Base-by-base conservation (phyloP, 2,329 filamentous ascomycete genomes). In the Sclerotiophoma versabilis region DNA sequence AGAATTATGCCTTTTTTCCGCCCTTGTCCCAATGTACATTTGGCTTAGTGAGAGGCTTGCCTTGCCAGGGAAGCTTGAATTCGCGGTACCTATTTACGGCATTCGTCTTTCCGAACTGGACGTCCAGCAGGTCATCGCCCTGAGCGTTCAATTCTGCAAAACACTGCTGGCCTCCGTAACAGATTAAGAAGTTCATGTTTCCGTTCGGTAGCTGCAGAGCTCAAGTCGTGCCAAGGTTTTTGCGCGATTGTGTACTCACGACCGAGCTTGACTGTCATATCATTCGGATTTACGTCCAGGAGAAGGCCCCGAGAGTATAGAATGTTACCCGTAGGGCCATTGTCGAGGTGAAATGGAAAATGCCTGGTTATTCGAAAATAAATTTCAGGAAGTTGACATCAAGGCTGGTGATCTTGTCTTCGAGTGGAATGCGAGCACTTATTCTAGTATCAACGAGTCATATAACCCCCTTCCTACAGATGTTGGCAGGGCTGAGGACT, bases 81-180 rank as follows among this genome's bases (percentile, higher is more conserved):
- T 67, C 69, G 20, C 75, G 75, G 51, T 78, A 78, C 8, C 60
- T 68, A 37, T 75, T 74, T 9, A 75, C 70, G 8, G 67, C 37
- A 19, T 72, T 42, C 63, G 39, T 59, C 27, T 57, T 66, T n/a
- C 72, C 76, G 41, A 79, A 75, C 45, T 80, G 77, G 1, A 74
- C 69, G 37, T 78, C 75, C 49, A 77, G 76, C 2, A 81, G 62
- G 14, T 77, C 57, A 6, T 71, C 65, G 26, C 78, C 78, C 19
- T 76, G 64, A 11, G 63, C 41, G 0, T 70, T 60, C 58, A 74
- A 81, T 60, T 85, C 82, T 10, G 77, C 80, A 52, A 77, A 81
- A 2, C 77, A 43, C 2, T 26, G 39, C 39, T 43, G 39, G 9
- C 19, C 32, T 30, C 39, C 39, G 15, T 32, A 43, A 8, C 39